These are phyloP conservation scores for Aspergillus hiratsukae DNA, from an alignment of 2,329 filamentous ascomycete genomes.

Conservation along the genomic window DNA sequence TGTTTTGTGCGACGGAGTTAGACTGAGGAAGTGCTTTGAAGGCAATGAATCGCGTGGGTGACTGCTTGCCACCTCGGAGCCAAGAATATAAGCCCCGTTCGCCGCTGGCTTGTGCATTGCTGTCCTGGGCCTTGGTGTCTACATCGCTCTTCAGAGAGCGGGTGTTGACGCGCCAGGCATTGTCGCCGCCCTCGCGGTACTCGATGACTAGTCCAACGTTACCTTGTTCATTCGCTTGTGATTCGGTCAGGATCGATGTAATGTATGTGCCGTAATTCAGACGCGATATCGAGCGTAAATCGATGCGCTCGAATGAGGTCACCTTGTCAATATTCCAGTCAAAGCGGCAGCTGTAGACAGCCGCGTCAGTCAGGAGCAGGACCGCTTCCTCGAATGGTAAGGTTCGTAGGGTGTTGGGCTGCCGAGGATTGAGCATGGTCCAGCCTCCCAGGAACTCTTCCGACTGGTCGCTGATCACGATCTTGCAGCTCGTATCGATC, in stretches of 20 bases:
- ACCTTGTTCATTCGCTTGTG: constrained; percentile 69
- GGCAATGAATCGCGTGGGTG: constrained; percentile 35
- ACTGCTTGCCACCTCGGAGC: constrained; percentile 29
- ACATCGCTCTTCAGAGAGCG: constrained; percentile 63
- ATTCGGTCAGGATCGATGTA: constrained; percentile 74
- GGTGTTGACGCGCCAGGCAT: constrained; percentile 78
- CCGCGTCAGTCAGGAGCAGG: constrained; percentile 76
- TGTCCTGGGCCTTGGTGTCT: constrained; percentile 37
- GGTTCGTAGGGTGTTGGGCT: constrained; percentile 63
- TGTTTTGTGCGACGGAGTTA: constrained; percentile 23
- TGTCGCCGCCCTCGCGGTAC: constrained; percentile 67
- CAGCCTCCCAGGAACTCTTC: constrained; percentile 88
- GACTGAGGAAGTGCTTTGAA: constrained; percentile 41
- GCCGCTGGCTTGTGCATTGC: constrained; percentile 20
- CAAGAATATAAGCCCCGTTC: constrained; percentile 43
- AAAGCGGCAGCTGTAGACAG: constrained; percentile 83
- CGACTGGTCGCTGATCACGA: constrained; percentile 75
- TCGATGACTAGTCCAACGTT: constrained; percentile 81
- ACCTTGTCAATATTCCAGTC: constrained; percentile 97
- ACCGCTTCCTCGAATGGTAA: constrained; percentile 84
- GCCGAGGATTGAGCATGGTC: constrained; percentile 75
- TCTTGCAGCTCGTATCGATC: constrained; percentile 80
- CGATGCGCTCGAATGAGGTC: constrained; percentile 81
- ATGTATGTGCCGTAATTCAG: constrained; percentile 84
- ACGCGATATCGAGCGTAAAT: constrained; percentile 65